Base-by-base conservation (phyloP, 2,329 filamentous ascomycete species). In the Hypoxylon sp. region DNA sequence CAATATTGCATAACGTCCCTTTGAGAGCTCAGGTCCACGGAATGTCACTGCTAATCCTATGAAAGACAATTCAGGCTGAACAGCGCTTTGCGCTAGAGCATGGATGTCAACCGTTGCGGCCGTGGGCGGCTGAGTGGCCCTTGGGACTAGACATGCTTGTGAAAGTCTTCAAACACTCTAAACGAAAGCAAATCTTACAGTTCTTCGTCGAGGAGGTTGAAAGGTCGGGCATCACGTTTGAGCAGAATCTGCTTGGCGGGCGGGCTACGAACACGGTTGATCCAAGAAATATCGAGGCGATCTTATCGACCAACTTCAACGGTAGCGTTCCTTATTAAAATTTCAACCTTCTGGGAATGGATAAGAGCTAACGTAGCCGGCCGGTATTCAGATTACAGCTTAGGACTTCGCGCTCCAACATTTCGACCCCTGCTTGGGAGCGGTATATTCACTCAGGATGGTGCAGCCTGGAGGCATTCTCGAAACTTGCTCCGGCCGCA, bases 391-490 rank as follows among this genome's bases (percentile, higher is more conserved):
- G 73, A 79, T 46, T 79, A 63, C 49, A 61, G 68, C 1, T 63
- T 79, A 2, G 78, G 77, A 13, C 41, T 45, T 30, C 73, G 78
- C 34, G 63, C 64, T 9, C 50, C 68, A 5, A 72, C 65, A 7
- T 60, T 73, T 13, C 61, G 63, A n/a, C 75, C 77, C 0, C 65
- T 80, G 1, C 69, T 80, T 14, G 78, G 78, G 2, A 71, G 78
- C 49, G 78, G 78, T 1, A 79, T 80, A 30, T 80, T 80, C 63
- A 75, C 74, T 2, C 72, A 77, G 53, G 78, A 80, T 34, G 79
- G 78, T 2, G 23, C 51, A 1, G 57, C 75, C 11, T 80, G 78
- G 78, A 74, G 75, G 32, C 76, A 73, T 23, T 78, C 77, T 0
- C 65, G 78, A n/a, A 73, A 76, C 7, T 21, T 76, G 1, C 46